phyloP scores from a whole-genome alignment of 192 early-diverging fungal genomes.

The Mortierella alpina region DNA sequence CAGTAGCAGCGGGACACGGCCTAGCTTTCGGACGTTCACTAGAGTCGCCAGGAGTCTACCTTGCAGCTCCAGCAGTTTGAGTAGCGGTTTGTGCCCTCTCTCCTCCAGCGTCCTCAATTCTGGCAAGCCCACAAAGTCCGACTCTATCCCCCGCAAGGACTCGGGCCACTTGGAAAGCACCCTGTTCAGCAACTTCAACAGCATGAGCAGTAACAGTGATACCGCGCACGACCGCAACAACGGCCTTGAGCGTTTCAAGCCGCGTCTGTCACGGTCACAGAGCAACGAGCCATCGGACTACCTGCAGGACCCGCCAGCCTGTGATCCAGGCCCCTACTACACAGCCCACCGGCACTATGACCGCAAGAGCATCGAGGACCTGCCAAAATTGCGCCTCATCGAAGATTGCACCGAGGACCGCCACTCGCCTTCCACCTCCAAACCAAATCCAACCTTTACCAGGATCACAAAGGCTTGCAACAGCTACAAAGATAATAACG shows the following conservation, averaged over 20 bases:
- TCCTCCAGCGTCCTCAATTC: too few relatives aligned
- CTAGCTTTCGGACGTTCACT: constrained; percentile 21
- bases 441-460: constrained; percentile 22
- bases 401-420: constrained; percentile 2
- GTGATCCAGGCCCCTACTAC: background rate
- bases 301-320: background rate
- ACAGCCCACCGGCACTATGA: constrained; percentile 13
- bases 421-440: background rate
- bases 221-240: background rate
- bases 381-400: background rate
- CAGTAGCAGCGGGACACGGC: background rate
- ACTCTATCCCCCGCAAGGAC: background rate
- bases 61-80: background rate
- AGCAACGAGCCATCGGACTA: background rate
- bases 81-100: too few relatives aligned
- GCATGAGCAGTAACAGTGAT: background rate
- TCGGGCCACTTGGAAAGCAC: background rate
- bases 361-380: constrained; percentile 10
- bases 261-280: too few relatives aligned
- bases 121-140: background rate
- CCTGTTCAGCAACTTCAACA: background rate
- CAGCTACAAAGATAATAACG: background rate
- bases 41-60: background rate
- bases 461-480: constrained; percentile 17
- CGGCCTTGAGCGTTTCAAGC: background rate